Percentiles rank a stretch among this genome's conserved stretches.
phyloP scores from a whole-genome alignment of 768 basidiomycete genomes.

The Tulasnella calospora region DNA sequence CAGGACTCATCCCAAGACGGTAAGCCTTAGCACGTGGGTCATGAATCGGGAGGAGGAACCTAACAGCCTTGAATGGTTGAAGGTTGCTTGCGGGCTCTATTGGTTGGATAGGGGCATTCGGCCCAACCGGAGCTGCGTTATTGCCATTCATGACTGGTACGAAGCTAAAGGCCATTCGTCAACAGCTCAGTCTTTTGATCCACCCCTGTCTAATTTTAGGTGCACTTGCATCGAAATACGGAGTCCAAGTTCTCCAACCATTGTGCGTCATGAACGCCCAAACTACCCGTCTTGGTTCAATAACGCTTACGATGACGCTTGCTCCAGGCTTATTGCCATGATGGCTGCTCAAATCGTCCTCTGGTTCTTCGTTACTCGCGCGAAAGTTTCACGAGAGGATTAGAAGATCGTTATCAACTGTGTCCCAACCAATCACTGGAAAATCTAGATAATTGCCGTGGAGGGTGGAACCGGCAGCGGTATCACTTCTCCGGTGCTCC shows the following conservation, averaged over 20 bases:
- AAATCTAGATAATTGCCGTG: neutral
- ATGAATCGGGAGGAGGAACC: neutral
- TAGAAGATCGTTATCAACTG: neutral
- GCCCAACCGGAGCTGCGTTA: constrained; percentile 41
- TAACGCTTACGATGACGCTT: neutral
- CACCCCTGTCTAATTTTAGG: neutral
- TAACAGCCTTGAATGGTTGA: neutral
- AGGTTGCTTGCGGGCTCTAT: constrained; percentile 21
- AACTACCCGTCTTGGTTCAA: neutral
- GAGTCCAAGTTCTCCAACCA: constrained; percentile 57
- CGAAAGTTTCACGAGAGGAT: neutral
- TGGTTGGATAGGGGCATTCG: constrained; percentile 38
- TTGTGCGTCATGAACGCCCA: constrained; percentile 43
- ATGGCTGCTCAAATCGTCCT: constrained; percentile 55
- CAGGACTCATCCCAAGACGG: no score
- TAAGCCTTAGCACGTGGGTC: no score
- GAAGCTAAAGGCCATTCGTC: neutral
- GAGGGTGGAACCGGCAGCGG: no score
- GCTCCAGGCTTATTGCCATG: constrained; percentile 54
- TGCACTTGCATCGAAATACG: constrained; percentile 57
- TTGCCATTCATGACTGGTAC: constrained; percentile 54
- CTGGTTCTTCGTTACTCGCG: constrained; percentile 39
- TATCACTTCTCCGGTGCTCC: no score
- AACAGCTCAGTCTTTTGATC: neutral
- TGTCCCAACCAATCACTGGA: neutral